These are phyloP conservation scores for Akebia trifoliata DNA, from an alignment of 164 flowering plant genomes.

Conservation along the genomic window DNA sequence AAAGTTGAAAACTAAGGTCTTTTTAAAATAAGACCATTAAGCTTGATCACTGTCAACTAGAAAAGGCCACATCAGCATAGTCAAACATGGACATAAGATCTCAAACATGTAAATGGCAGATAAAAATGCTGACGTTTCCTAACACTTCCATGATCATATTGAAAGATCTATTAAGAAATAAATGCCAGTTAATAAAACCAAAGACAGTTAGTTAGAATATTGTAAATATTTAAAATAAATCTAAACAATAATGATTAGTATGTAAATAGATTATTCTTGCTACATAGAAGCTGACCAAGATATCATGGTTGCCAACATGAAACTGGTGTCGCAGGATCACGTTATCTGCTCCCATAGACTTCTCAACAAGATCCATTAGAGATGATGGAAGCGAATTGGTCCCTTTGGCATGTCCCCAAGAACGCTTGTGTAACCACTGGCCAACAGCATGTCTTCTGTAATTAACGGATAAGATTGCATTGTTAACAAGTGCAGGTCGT, in stretches of 20 bases:
- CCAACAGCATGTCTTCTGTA: conserved; percentile 26
- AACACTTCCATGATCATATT: too few relatives aligned
- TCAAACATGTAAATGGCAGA: neutral
- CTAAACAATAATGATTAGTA: too few relatives aligned
- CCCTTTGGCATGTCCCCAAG: conserved; percentile 11
- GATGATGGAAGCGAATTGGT: conserved; percentile 10
- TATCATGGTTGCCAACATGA: conserved; percentile 27
- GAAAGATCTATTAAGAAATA: too few relatives aligned
- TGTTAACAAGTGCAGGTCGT: conserved; percentile 10
- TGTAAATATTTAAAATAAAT: too few relatives aligned
- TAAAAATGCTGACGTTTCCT: too few relatives aligned
- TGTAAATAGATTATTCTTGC: neutral
- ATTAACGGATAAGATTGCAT: conserved; percentile 8
- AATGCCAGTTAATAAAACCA: too few relatives aligned
- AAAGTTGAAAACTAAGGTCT: neutral
- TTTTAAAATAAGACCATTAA: neutral
- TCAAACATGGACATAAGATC: neutral
- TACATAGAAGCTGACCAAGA: conserved; percentile 25
- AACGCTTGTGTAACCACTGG: conserved; percentile 30
- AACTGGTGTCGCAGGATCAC: conserved; percentile 23
- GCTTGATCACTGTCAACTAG: neutral
- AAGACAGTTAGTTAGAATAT: too few relatives aligned
- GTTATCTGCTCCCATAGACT: conserved; percentile 24
- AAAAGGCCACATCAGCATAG: neutral
- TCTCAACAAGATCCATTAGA: conserved; percentile 32